Evolutionary conservation across 257 asterid species (phyloP).

Genomic region (Jaltomata sinuosa): DNA sequence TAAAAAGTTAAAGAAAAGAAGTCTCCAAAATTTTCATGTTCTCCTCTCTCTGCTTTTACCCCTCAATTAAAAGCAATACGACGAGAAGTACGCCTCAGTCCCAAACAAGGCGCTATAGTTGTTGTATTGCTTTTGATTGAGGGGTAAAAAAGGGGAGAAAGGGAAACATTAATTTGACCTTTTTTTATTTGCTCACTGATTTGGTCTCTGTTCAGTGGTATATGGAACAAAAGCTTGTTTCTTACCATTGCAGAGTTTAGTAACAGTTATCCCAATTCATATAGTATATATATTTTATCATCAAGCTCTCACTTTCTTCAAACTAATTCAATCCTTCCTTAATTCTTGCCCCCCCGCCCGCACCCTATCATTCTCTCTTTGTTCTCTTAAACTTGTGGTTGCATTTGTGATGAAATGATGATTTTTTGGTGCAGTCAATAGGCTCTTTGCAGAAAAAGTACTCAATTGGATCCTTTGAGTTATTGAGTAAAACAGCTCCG

Average conservation of each 20-base stretch:
- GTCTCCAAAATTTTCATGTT: neutral
- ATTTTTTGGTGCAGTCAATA: slow-evolving; percentile 63
- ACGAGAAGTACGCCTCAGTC: neutral
- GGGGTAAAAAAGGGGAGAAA: neutral
- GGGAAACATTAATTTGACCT: neutral
- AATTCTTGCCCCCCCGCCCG: neutral
- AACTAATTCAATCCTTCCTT: neutral
- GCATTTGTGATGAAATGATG: neutral
- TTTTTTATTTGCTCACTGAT: neutral
- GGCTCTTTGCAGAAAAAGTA: slow-evolving; percentile 97
- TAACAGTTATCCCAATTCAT: neutral
- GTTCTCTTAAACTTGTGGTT: neutral
- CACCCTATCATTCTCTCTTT: neutral
- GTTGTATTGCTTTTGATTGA: neutral
- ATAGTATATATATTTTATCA: neutral
- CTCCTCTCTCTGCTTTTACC: neutral
- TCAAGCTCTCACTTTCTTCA: neutral
- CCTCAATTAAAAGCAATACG: neutral
- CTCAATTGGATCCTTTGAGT: slow-evolving; percentile 85
- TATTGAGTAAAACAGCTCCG: slow-evolving; percentile 94
- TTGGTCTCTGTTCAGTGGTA: neutral
- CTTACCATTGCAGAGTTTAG: neutral
- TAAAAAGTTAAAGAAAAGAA: neutral
- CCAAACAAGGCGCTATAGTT: neutral
- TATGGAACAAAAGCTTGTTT: neutral